These are phyloP conservation scores for Cryptococcus deneoformans DNA, from an alignment of 1,284 basidiomycete genomes.

Conservation along the genomic window DNA sequence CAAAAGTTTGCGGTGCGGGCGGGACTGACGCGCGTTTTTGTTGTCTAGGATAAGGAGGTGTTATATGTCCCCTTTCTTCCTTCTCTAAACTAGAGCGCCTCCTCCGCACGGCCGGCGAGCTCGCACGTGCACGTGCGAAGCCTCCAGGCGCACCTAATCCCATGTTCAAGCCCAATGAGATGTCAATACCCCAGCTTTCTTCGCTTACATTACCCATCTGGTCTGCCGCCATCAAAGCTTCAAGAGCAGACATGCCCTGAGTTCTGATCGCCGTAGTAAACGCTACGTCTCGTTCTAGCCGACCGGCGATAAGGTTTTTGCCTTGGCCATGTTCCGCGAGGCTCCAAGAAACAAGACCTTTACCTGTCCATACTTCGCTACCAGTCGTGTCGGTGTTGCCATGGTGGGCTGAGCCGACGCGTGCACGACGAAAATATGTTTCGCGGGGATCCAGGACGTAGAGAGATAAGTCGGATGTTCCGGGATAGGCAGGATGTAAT, in stretches of 20 bases:
- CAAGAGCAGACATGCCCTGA: conserved; percentile 25
- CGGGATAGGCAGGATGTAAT: conserved; percentile 30
- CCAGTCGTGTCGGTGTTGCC: not conserved
- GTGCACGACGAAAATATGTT: conserved; percentile 35
- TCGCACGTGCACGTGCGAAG: not conserved
- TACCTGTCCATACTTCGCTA: conserved; percentile 45
- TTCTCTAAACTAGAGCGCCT: not conserved
- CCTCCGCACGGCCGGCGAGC: not conserved
- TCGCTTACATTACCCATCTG: conserved; percentile 4
- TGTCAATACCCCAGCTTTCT: conserved; percentile 41
- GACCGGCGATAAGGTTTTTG: conserved; percentile 45
- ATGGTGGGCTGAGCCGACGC: conserved; percentile 5
- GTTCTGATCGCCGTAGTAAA: conserved; percentile 14
- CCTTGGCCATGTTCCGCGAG: conserved; percentile 38
- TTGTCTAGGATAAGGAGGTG: not conserved
- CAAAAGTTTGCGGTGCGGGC: not conserved
- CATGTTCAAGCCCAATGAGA: conserved; percentile 35
- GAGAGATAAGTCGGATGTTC: conserved; percentile 37
- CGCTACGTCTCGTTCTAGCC: conserved; percentile 22
- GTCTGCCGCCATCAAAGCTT: conserved; percentile 29
- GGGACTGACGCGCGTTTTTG: not conserved
- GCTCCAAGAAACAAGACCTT: conserved; percentile 42
- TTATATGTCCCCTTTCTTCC: not conserved
- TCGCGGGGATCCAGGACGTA: conserved; percentile 47
- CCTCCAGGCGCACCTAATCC: conserved; percentile 8